Conservation (phyloP, 257 asterid species). For the Solanum chiquidenum region DNA sequence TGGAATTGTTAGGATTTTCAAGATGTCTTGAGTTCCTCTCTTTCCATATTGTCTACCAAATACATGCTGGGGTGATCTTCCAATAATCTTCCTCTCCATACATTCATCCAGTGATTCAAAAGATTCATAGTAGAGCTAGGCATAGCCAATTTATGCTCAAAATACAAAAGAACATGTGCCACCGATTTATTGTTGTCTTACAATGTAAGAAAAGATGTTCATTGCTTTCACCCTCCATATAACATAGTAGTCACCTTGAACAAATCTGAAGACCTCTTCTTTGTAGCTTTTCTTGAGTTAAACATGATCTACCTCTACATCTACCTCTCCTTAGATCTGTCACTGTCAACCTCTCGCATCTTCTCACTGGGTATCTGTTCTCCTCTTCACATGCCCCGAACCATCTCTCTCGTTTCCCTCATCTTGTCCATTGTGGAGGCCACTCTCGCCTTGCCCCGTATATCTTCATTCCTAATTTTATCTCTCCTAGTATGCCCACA, state of each 20-base stretch:
- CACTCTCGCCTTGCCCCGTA: background rate
- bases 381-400: background rate
- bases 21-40: background rate
- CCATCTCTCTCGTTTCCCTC: background rate
- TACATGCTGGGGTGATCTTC: background rate
- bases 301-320: background rate
- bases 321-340: background rate
- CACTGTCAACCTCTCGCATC: background rate
- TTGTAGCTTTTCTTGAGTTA: background rate
- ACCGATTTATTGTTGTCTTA: background rate
- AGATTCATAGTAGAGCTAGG: background rate
- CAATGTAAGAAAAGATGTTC: background rate
- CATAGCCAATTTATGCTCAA: background rate
- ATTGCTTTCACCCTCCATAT: background rate
- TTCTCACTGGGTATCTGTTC: background rate
- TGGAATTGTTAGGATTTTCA: background rate
- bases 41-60: background rate
- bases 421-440: background rate
- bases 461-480: background rate
- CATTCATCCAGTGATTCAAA: background rate
- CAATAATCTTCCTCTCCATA: background rate
- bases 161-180: background rate
- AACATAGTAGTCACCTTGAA: background rate
- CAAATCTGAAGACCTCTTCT: background rate
- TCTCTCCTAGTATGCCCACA: background rate